phyloP scores from a whole-genome alignment of 352 stramenopile species.

The Globisporangium alternatum region DNA sequence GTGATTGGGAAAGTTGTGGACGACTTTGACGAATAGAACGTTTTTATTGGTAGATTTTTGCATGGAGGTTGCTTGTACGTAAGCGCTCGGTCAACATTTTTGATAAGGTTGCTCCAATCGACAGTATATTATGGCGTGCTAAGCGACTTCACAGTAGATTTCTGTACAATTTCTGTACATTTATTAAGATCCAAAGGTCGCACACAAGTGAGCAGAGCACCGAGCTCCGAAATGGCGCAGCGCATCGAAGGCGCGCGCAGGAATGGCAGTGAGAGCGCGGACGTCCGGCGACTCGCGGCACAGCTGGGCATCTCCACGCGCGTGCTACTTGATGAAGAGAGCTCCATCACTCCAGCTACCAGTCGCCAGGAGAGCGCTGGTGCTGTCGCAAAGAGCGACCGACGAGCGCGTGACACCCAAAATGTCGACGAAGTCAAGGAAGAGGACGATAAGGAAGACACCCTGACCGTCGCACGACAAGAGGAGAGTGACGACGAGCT shows the following conservation, averaged over 20 bases:
- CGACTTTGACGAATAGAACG: too few species aligned
- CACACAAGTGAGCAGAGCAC: neutral
- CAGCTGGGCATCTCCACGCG: slow-evolving; percentile 55
- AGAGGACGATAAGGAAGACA: slow-evolving; percentile 19
- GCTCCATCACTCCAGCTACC: neutral
- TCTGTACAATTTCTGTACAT: neutral
- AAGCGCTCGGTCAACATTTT: too few species aligned
- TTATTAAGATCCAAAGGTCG: slow-evolving; percentile 12
- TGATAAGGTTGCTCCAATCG: too few species aligned
- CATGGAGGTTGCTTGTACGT: too few species aligned
- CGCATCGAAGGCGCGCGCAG: neutral
- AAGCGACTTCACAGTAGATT: too few species aligned
- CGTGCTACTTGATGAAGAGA: slow-evolving; percentile 24
- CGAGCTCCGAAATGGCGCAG: slow-evolving; percentile 7
- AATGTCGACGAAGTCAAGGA: slow-evolving; percentile 23
- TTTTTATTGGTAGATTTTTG: too few species aligned
- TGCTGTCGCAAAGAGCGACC: neutral
- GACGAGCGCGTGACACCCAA: slow-evolving; percentile 17
- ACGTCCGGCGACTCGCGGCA: slow-evolving; percentile 43
- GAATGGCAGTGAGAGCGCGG: slow-evolving; percentile 20
- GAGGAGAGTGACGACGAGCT: slow-evolving; percentile 22
- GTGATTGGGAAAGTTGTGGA: too few species aligned
- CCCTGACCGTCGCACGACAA: neutral
- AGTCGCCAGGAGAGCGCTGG: slow-evolving; percentile 2
- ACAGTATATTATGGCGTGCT: too few species aligned